These are phyloP conservation scores for Drosera capensis DNA, from an alignment of 148 eudicot species.

Conservation along the genomic window DNA sequence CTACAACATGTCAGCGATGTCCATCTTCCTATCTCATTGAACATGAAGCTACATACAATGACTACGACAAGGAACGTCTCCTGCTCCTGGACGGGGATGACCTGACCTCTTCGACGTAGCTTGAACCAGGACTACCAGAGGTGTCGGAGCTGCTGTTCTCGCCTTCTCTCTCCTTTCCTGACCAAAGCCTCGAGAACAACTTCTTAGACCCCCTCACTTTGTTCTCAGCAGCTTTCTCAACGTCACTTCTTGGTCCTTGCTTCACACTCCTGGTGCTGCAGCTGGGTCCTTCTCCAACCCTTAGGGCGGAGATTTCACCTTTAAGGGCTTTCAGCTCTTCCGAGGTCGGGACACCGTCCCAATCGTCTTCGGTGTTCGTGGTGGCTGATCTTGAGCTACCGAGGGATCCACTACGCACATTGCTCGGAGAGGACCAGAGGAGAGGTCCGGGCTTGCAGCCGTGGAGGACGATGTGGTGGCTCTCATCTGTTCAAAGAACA, in stretches of 20 bases:
- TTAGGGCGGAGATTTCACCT: slow-evolving; percentile 55
- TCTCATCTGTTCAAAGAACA: slow-evolving; percentile 73
- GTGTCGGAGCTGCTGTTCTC: slow-evolving; percentile 83
- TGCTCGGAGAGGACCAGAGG: slow-evolving; percentile 5
- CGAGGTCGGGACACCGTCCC: slow-evolving; percentile 56
- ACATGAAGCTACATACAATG: too few relatives aligned
- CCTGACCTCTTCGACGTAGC: neutral
- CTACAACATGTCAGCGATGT: too few relatives aligned
- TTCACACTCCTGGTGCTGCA: neutral
- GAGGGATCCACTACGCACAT: slow-evolving; percentile 40
- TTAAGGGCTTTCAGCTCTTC: slow-evolving; percentile 69
- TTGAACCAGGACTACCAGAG: slow-evolving; percentile 63
- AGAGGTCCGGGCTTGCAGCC: neutral
- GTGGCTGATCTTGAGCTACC: slow-evolving; percentile 81
- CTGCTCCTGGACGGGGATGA: slow-evolving; percentile 6
- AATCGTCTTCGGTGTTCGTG: slow-evolving; percentile 75
- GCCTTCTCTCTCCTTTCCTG: slow-evolving; percentile 47
- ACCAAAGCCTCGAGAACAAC: slow-evolving; percentile 60
- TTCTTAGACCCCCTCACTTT: slow-evolving; percentile 55
- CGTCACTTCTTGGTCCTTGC: slow-evolving; percentile 13
- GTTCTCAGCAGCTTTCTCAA: slow-evolving; percentile 22
- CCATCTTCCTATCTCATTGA: too few relatives aligned
- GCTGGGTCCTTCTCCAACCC: slow-evolving; percentile 20
- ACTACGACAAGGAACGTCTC: slow-evolving; percentile 3
- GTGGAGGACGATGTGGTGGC: neutral